phyloP scores from a whole-genome alignment of 495 filamentous ascomycete species.

The Aspergillus nidulans region DNA sequence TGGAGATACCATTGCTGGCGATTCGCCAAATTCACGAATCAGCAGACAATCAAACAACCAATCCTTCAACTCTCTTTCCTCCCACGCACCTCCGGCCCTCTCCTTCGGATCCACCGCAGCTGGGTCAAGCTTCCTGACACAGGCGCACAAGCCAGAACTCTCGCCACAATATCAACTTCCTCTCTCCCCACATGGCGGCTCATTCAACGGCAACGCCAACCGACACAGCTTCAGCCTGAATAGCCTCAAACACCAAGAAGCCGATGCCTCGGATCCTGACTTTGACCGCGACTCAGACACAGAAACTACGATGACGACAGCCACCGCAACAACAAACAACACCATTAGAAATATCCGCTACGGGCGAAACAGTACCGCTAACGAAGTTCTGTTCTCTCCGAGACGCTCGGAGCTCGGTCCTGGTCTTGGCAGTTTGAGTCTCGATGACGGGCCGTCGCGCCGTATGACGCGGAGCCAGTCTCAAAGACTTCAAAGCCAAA shows the following conservation, averaged over 20 bases:
- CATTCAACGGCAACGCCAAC: slow-evolving; percentile 19
- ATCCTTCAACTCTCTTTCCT: slow-evolving; percentile 20
- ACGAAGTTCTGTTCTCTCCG: slow-evolving; percentile 28
- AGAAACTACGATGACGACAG: slow-evolving; percentile 37
- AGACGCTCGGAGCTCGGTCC: slow-evolving; percentile 33
- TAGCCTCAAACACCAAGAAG: slow-evolving; percentile 30
- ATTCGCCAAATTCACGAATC: slow-evolving; percentile 13
- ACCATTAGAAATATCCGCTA: slow-evolving; percentile 41
- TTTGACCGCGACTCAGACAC: slow-evolving; percentile 38
- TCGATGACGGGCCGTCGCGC: slow-evolving; percentile 36
- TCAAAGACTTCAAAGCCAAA: slow-evolving; percentile 17
- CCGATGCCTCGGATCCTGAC: slow-evolving; percentile 29
- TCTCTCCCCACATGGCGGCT: slow-evolving; percentile 10
- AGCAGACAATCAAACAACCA: slow-evolving; percentile 14
- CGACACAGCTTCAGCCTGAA: slow-evolving; percentile 38
- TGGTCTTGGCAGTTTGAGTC: slow-evolving; percentile 37
- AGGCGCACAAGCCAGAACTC: slow-evolving; percentile 24
- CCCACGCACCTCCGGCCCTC: slow-evolving; percentile 21
- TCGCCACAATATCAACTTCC: slow-evolving; percentile 18
- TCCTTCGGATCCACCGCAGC: slow-evolving; percentile 30
- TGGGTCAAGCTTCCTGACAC: slow-evolving; percentile 31
- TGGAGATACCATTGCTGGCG: neutral
- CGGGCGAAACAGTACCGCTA: slow-evolving; percentile 17
- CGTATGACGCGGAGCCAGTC: slow-evolving; percentile 43
- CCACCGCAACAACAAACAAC: slow-evolving; percentile 33